Evolutionary conservation across 2,329 filamentous ascomycete species (phyloP).

Genomic region (Scedosporium apiospermum): DNA sequence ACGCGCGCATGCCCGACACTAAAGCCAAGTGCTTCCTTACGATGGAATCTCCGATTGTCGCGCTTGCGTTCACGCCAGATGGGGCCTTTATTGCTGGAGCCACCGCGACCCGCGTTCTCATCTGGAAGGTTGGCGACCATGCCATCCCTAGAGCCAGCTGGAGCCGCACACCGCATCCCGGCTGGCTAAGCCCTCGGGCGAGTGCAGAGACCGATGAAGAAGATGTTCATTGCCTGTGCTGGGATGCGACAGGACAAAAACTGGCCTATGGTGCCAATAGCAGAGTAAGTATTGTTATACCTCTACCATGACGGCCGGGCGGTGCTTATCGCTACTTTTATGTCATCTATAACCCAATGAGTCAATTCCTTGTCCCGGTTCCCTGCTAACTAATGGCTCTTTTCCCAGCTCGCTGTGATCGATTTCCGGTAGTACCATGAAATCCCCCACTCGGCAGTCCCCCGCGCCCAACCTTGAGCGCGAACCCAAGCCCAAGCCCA

Average conservation of each 20-base stretch:
- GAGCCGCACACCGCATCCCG: conserved; percentile 43
- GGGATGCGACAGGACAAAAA: conserved; percentile 53
- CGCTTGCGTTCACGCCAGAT: conserved; percentile 53
- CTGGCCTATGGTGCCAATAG: conserved; percentile 56
- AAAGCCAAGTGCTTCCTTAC: conserved; percentile 51
- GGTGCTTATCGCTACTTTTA: too few species aligned
- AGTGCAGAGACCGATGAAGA: conserved; percentile 46
- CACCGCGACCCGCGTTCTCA: conserved; percentile 47
- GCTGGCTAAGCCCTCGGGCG: conserved; percentile 49
- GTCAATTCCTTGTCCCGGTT: too few species aligned
- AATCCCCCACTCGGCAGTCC: background rate
- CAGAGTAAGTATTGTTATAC: conserved; percentile 35
- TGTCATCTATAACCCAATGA: too few species aligned
- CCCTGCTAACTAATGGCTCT: background rate
- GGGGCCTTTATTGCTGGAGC: conserved; percentile 54
- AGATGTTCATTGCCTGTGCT: conserved; percentile 51
- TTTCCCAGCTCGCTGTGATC: conserved; percentile 38
- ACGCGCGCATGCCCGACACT: conserved; percentile 43
- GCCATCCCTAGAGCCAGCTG: conserved; percentile 50
- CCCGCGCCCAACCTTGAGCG: background rate
- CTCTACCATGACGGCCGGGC: background rate
- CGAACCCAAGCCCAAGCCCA: too few species aligned
- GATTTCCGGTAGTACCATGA: conserved; percentile 28
- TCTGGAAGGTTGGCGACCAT: conserved; percentile 55
- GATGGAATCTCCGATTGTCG: conserved; percentile 48